Evolutionary conservation across 257 asterid species (phyloP).

Genomic region (Solanum okadae): DNA sequence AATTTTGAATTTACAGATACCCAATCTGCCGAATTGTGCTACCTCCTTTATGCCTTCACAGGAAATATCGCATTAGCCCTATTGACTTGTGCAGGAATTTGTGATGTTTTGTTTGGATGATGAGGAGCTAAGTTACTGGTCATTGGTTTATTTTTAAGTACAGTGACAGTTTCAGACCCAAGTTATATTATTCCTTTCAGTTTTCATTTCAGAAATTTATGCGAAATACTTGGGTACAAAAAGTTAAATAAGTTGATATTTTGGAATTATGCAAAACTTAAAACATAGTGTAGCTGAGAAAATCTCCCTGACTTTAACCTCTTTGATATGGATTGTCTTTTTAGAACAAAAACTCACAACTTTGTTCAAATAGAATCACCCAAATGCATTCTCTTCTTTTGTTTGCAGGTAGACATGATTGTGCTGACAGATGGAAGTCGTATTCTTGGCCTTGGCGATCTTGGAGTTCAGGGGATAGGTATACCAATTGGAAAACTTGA

Average conservation of each 20-base stretch:
- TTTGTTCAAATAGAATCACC: not conserved
- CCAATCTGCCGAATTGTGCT: not conserved
- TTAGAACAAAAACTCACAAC: not conserved
- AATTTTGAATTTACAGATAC: not conserved
- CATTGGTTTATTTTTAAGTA: not conserved
- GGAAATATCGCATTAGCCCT: not conserved
- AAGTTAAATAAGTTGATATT: not conserved
- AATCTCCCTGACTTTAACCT: not conserved
- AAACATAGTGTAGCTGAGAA: not conserved
- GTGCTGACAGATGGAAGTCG: constrained; percentile 99
- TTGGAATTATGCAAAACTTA: not conserved
- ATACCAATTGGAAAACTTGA: constrained; percentile 98
- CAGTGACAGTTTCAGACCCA: not conserved
- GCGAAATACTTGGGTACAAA: not conserved
- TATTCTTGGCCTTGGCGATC: constrained; percentile 99
- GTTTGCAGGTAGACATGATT: constrained; percentile 93
- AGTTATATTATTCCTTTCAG: not conserved
- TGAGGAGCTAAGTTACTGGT: not conserved
- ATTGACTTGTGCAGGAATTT: not conserved
- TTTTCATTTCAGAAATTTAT: not conserved
- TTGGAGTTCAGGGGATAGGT: constrained; percentile 99
- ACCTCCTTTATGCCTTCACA: not conserved
- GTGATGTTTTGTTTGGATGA: not conserved
- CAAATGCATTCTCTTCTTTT: not conserved
- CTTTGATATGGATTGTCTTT: not conserved